Evolutionary conservation across 2,329 filamentous ascomycete genomes (phyloP).

Genomic region (Spiromastix sp.): DNA sequence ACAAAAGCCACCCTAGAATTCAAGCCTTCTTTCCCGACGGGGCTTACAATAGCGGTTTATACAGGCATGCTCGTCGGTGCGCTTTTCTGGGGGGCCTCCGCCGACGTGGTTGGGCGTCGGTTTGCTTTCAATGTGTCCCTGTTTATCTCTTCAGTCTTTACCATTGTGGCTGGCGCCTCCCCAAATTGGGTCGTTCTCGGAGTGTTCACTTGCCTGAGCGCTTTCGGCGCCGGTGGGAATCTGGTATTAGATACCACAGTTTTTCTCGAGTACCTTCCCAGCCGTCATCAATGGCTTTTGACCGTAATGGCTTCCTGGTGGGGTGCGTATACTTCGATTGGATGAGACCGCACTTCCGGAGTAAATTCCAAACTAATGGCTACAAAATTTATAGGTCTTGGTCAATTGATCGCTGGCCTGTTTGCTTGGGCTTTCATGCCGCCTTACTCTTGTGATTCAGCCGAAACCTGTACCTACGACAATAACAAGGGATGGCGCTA

Average conservation of each 20-base stretch:
- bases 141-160: constrained; percentile 51
- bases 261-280: constrained; percentile 1
- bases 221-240: constrained; percentile 56
- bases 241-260: constrained; percentile 48
- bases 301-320: too few relatives aligned
- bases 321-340: too few relatives aligned
- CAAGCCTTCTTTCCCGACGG: constrained; percentile 21
- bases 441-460: too few relatives aligned
- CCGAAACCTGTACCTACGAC: too few relatives aligned
- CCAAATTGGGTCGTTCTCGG: constrained; percentile 58
- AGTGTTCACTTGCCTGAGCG: constrained; percentile 51
- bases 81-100: constrained; percentile 58
- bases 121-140: constrained; percentile 60
- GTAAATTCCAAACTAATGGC: too few relatives aligned
- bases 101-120: constrained; percentile 57
- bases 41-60: constrained; percentile 31
- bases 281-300: too few relatives aligned
- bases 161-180: constrained; percentile 54
- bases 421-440: too few relatives aligned
- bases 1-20: constrained; percentile 17
- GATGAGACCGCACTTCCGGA: too few relatives aligned
- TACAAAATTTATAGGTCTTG: too few relatives aligned
- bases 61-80: constrained; percentile 34
- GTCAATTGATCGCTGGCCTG: too few relatives aligned
- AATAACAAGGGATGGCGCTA: too few relatives aligned